Evolutionary conservation across 192 early-diverging fungal species (phyloP), one percentile per base, ranked within the genome.

Genomic region (Entomortierella lignicola): DNA sequence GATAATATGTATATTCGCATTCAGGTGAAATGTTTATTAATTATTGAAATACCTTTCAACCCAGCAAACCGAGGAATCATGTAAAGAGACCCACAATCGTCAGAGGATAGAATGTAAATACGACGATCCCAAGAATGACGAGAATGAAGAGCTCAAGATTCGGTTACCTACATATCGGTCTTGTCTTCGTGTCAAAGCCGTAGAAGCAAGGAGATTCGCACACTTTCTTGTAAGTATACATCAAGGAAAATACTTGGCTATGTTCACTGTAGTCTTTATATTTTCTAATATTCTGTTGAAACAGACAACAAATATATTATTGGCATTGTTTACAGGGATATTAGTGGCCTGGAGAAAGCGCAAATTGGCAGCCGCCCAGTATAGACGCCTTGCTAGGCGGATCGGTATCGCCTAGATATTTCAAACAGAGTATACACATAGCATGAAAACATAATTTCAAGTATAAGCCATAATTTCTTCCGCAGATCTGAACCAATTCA

Each of bases 301-400:
- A 39, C 70, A 79, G 75, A 65, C 61, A 12, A 66, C 68, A 15
- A 79, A 79, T 55, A 30, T 79, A 18, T 60, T 69, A 18, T 41
- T 79, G 68, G 75, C 67, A 2, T 39, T 79, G 0, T 70, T 79
- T 12, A 65, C 75, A 23, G 67, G 75, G 23, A n/a, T 70, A 4
- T 26, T 79, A 10, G 43, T 79, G 60, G 44, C 70, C 2, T 79
- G 75, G 75, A 47, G 75, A 21, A 79, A 70, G 18, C 62, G 68
- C 11, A 79, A 79, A 32, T 62, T 79, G 27, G 75, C 75, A 50
- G 75, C 75, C 31, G 75, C 75, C 47, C 75, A 79, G n/a, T 79
- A 79, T 41, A 50, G 75, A 37, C 75, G 75, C 11, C 69, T 79
- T 62, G 75, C 75, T 11, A 56, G 75, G 26, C 64, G 75, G 52